Evolutionary conservation across 495 filamentous ascomycete genomes (phyloP), one percentile per base, ranked within the genome.

Genomic region (Hyaloscypha variabilis): DNA sequence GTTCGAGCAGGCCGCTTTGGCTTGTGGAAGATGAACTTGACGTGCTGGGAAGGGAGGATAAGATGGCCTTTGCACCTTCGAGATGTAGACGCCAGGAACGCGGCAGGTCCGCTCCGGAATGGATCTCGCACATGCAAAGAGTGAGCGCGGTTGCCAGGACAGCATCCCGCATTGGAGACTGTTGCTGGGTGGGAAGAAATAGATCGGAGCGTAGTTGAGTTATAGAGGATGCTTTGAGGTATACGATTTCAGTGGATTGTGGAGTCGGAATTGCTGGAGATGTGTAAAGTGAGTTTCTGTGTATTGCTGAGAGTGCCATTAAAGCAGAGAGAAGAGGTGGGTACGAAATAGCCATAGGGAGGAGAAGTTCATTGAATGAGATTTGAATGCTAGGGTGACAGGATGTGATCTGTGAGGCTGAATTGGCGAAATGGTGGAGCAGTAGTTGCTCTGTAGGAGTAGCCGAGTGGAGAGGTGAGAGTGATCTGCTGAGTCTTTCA

Each of bases 81-180:
- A 61, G 36, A 49, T 61, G 58, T 21, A 61, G 21, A 23, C 58
- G 34, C 58, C 58, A 61, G 23, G 58, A 61, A 21, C 36, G 36
- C 19, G 58, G 58, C 21, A n/a, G 19, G 29, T 49, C 42, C 14
- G 19, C 58, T 2, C 58, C 58, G 19, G 58, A 61, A 61, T 61
- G 58, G 23, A 61, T 49, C 25, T 61, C 42, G 24, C 42, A 51
- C 42, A 61, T 61, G 25, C 58, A 61, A 8, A 61, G 58, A 31
- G 42, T 61, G n/a, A 61, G 29, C 2, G 58, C 58, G n/a, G 58
- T 61, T 11, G 58, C 58, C 28, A 58, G 56, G 3, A 58, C 24
- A 3, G 56, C 25, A 10, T 58, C 56, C 23, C 25, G 13, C 26
- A 31, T 25, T 36, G 34, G 17, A 11, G 8, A 14, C 21, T 31